phyloP scores from a whole-genome alignment of 139 green algal species.

The Micromonas pusilla region DNA sequence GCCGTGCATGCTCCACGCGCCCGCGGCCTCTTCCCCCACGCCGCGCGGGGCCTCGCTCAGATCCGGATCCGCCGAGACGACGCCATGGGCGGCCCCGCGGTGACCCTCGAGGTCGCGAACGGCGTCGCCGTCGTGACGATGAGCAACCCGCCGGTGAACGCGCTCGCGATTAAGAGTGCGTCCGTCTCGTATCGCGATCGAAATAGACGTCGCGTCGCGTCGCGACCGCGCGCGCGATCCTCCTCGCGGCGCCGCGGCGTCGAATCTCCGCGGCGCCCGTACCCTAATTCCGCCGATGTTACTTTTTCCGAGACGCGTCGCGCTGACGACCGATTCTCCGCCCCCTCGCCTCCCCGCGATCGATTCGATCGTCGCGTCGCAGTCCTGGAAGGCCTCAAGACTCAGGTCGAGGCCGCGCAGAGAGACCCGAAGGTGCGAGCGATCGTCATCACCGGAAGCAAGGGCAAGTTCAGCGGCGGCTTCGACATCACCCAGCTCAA shows the following conservation, averaged over 20 bases:
- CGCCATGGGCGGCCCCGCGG: not conserved
- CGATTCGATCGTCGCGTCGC: constrained; percentile 4
- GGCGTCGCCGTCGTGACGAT: constrained; percentile 86
- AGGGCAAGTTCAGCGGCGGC: constrained; percentile 81
- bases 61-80: not conserved
- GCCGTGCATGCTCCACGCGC: too few species aligned
- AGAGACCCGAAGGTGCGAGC: constrained; percentile 58
- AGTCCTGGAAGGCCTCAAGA: constrained; percentile 68
- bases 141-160: constrained; percentile 88
- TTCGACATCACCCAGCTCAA: constrained; percentile 75
- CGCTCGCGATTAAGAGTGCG: constrained; percentile 33
- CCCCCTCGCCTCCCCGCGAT: not conserved
- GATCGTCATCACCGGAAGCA: constrained; percentile 80
- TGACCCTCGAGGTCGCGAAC: constrained; percentile 37
- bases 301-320: not conserved
- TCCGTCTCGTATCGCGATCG: too few species aligned
- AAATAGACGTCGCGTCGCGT: too few species aligned
- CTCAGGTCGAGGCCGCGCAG: constrained; percentile 62
- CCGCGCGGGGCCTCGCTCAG: too few species aligned
- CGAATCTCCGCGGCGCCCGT: not conserved
- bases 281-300: not conserved
- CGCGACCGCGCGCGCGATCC: constrained; percentile 16
- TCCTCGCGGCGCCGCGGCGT: not conserved
- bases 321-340: not conserved
- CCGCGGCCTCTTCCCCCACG: too few species aligned